Evolutionary conservation across 2,329 filamentous ascomycete species (phyloP).

Genomic region (Colletotrichum coccodes): DNA sequence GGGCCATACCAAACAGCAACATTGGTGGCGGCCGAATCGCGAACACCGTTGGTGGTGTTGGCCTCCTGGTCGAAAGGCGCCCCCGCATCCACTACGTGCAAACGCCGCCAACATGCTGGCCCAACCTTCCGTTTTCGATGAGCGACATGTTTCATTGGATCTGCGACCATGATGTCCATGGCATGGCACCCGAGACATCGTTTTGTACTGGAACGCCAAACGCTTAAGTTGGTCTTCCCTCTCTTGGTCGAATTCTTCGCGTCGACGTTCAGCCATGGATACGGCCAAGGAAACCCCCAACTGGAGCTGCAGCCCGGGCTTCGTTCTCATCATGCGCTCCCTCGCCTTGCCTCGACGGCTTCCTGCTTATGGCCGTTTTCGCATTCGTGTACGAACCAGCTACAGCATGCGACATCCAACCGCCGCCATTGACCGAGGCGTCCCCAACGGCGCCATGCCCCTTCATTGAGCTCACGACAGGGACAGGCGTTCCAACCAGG

Average conservation of each 20-base stretch:
- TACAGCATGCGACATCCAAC: constrained; percentile 21
- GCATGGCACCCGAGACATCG: constrained; percentile 11
- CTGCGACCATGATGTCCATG: constrained; percentile 8
- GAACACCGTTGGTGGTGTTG: constrained; percentile 7
- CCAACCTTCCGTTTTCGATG: background rate
- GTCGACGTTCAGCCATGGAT: background rate
- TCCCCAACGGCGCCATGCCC: constrained; percentile 18
- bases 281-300: background rate
- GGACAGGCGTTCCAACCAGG: constrained; percentile 27
- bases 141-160: constrained; percentile 7
- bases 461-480: constrained; percentile 24
- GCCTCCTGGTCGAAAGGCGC: background rate
- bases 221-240: background rate
- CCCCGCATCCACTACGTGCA: background rate
- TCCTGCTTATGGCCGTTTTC: background rate
- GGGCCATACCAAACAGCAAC: background rate
- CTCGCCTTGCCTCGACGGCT: constrained; percentile 1
- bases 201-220: constrained; percentile 2
- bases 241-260: background rate
- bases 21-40: background rate
- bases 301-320: background rate
- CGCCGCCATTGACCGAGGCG: constrained; percentile 27
- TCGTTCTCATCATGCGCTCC: background rate
- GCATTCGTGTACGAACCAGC: background rate
- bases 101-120: background rate